Evolutionary conservation across 2,329 filamentous ascomycete species (phyloP), one percentile per base, ranked within the genome.

Genomic region (Exophiala dermatitidis): DNA sequence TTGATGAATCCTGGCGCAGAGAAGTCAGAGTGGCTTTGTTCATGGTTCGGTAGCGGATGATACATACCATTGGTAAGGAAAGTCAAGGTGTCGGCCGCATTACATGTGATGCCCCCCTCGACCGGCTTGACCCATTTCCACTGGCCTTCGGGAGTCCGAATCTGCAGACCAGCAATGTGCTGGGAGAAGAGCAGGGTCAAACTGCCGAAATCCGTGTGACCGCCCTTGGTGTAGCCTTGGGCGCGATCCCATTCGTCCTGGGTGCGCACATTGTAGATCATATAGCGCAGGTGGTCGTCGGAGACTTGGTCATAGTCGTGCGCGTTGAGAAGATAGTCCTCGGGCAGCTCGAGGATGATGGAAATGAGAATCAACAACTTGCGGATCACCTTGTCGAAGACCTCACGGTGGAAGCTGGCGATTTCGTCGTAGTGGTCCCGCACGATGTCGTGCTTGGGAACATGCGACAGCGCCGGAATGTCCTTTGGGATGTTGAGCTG

Each of bases 251-350:
- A 74, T 46, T 78, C 74, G 26, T 77, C 73, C 0, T 68, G 65
- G 0, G 70, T 72, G 33, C 78, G 74, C 0, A 73, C 72, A 10
- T 72, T 69, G 60, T 81, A 81, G 46, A 75, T 72, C 78, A 83
- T 82, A 64, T 82, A 82, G 2, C 81, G 73, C 30, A 82, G 71
- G 50, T 82, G 78, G 30, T 79, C 78, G 58, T 82, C 79, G 19
- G 76, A 74, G 38, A 76, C 73, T 12, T 74, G 71, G 2, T 81
- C 74, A 66, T 82, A 84, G 9, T 68, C 71, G 65, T 84, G 81
- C 0, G 77, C 69, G n/a, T 74, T 69, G 57, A 77, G 70, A 30
- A 84, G 69, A 51, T 76, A 72, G 5, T 83, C 79, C 41, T 79
- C 75, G 0, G 79, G 78, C 0, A 85, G 69, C 59, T 84, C 75